Conservation (phyloP, 768 basidiomycete genomes). For the Asterophora lycoperdoides region DNA sequence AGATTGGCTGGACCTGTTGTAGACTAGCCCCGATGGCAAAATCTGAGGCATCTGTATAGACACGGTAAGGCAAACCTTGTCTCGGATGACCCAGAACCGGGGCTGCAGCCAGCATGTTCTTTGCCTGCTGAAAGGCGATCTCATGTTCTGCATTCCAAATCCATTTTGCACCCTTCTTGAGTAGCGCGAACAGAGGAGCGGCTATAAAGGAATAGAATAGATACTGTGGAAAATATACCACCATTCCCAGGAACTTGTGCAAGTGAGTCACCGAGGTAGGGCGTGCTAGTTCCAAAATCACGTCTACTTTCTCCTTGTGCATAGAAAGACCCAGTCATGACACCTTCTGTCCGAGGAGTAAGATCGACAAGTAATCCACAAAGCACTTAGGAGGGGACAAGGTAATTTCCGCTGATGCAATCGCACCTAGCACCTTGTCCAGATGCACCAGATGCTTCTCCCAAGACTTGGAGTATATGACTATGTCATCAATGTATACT, state of each 20-base stretch:
- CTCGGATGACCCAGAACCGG: conserved; percentile 30
- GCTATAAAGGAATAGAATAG: conserved; percentile 34
- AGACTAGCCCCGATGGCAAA: conserved; percentile 24
- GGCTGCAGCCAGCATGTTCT: conserved; percentile 25
- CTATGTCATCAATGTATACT: conserved; percentile 42
- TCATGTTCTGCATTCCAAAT: conserved; percentile 21
- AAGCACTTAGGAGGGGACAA: too few species aligned
- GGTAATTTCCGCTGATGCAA: conserved; percentile 25
- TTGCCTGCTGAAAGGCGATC: conserved; percentile 25
- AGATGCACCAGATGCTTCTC: conserved; percentile 29
- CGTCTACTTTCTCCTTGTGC: conserved; percentile 32
- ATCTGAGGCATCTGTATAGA: conserved; percentile 34
- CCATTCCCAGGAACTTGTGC: conserved; percentile 34
- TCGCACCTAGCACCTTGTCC: conserved; percentile 25
- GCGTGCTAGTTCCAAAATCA: conserved; percentile 26
- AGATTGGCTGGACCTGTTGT: conserved; percentile 31
- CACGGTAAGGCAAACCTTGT: conserved; percentile 25
- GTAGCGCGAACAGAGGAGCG: conserved; percentile 28
- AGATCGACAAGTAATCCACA: conserved; percentile 27
- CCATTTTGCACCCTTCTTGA: conserved; percentile 25
- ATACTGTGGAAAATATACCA: conserved; percentile 33
- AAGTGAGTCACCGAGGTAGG: conserved; percentile 23
- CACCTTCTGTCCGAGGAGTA: conserved; percentile 37
- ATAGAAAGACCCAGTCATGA: conserved; percentile 34
- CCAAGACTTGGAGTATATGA: too few species aligned